phyloP scores from a whole-genome alignment of 306 rosid species.

The Casuarina equisetifolia region DNA sequence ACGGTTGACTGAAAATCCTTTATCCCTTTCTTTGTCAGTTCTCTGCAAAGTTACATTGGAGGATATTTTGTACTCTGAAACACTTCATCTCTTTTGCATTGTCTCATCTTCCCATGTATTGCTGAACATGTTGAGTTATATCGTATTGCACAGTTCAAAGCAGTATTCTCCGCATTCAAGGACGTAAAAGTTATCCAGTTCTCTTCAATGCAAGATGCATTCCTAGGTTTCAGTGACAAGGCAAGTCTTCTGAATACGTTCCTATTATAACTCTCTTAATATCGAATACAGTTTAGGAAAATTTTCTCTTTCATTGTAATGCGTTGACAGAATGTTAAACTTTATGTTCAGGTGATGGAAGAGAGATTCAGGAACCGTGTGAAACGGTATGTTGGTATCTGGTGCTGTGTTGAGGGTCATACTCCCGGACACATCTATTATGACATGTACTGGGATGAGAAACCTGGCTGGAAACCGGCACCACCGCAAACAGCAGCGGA shows the following conservation, averaged over 20 bases:
- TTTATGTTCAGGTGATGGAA: constrained; percentile 56
- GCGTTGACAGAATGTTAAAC: constrained; percentile 19
- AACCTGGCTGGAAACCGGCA: constrained; percentile 82
- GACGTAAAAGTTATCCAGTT: constrained; percentile 86
- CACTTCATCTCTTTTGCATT: background rate
- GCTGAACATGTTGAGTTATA: constrained; percentile 20
- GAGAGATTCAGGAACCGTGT: constrained; percentile 71
- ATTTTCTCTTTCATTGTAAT: background rate
- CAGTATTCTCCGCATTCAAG: constrained; percentile 73
- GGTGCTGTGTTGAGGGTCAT: constrained; percentile 86
- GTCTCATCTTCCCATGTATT: constrained; percentile 16
- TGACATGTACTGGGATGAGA: constrained; percentile 98
- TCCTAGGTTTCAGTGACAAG: constrained; percentile 70
- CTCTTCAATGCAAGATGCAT: constrained; percentile 88
- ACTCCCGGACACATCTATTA: constrained; percentile 88
- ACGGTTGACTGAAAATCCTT: background rate
- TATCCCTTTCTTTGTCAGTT: too few relatives aligned
- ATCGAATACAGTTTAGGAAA: constrained; percentile 16
- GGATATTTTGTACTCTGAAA: background rate
- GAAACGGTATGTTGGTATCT: constrained; percentile 80
- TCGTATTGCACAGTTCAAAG: constrained; percentile 55
- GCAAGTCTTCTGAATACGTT: constrained; percentile 30
- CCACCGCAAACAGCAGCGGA: constrained; percentile 82
- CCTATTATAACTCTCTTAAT: background rate
- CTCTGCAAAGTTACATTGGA: background rate